Conservation (phyloP, 345 rosid species). For the Anastatica hierochuntica region DNA sequence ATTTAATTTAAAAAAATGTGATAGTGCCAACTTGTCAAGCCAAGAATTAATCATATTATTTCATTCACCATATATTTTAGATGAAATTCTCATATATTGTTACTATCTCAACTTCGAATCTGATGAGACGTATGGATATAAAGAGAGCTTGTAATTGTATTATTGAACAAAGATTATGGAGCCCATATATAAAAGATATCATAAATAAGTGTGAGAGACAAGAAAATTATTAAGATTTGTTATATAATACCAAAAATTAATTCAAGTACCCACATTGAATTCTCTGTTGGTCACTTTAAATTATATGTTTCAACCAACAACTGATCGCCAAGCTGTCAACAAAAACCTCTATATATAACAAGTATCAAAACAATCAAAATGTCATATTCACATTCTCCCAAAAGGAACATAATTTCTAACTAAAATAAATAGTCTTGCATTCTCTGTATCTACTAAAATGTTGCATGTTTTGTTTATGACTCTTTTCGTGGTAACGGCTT, state of each 20-base stretch:
- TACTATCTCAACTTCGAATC: too few species aligned
- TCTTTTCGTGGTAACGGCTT: slow-evolving; percentile 7
- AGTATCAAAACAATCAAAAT: neutral
- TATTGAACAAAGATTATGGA: neutral
- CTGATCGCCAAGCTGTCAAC: too few species aligned
- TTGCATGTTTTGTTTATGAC: slow-evolving; percentile 7
- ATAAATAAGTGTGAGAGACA: slow-evolving; percentile 1
- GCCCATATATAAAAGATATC: neutral
- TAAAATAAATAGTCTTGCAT: neutral
- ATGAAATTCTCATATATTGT: too few species aligned
- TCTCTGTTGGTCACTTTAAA: slow-evolving; percentile 4
- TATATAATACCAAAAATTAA: too few species aligned
- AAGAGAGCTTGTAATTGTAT: too few species aligned
- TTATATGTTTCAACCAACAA: slow-evolving; percentile 15
- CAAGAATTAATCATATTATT: too few species aligned
- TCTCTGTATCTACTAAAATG: neutral
- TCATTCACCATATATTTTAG: too few species aligned
- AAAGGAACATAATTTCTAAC: neutral
- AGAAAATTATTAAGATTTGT: neutral
- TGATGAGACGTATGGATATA: too few species aligned
- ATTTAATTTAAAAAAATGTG: too few species aligned
- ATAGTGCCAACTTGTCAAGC: too few species aligned
- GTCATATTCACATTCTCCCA: neutral
- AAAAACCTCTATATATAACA: slow-evolving; percentile 11
- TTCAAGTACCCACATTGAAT: neutral